A percentile compares a stretch with the other conserved stretches of the same genome.
phyloP scores from a whole-genome alignment of 2,329 filamentous ascomycete genomes.

The Cladosporium phlei region DNA sequence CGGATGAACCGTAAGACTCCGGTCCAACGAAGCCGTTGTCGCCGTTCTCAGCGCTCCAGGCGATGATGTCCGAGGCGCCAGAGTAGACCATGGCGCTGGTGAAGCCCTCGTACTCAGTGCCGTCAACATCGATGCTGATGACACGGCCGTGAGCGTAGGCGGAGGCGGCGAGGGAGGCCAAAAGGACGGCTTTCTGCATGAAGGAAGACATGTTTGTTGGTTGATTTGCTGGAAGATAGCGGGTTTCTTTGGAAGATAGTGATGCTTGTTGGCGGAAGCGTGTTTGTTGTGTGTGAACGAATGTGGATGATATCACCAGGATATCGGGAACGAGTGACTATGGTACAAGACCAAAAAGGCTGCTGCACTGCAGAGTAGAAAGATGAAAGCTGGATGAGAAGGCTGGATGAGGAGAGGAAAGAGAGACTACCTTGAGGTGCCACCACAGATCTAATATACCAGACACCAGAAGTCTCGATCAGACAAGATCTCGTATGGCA shows the following conservation, averaged over 20 bases:
- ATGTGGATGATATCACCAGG: slow-evolving; percentile 15
- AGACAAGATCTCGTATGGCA: slow-evolving; percentile 1
- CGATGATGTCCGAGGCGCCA: slow-evolving; percentile 1
- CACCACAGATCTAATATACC: slow-evolving; percentile 4
- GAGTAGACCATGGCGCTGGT: slow-evolving; percentile 16
- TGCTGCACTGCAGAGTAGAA: slow-evolving; percentile 6
- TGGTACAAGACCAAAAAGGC: slow-evolving; percentile 10
- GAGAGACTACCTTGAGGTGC: slow-evolving; percentile 7
- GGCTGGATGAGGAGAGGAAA: slow-evolving; percentile 8
- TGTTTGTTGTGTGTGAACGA: slow-evolving; percentile 7
- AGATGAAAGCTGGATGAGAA: slow-evolving; percentile 9
- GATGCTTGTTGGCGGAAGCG: background rate
- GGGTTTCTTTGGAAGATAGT: background rate
- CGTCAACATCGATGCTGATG: slow-evolving; percentile 43
- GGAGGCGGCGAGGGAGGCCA: slow-evolving; percentile 33
- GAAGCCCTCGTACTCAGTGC: slow-evolving; percentile 43
- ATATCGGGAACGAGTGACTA: slow-evolving; percentile 14
- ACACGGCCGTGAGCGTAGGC: slow-evolving; percentile 11
- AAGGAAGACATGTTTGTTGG: slow-evolving; percentile 23
- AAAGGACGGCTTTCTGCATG: slow-evolving; percentile 22
- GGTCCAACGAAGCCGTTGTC: slow-evolving; percentile 18
- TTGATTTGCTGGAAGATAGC: background rate
- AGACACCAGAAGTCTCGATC: background rate
- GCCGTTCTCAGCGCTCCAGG: slow-evolving; percentile 7
- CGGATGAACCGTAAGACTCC: slow-evolving; percentile 1